phyloP scores from a whole-genome alignment of 2,329 filamentous ascomycete genomes.

The Penicillium sp. region DNA sequence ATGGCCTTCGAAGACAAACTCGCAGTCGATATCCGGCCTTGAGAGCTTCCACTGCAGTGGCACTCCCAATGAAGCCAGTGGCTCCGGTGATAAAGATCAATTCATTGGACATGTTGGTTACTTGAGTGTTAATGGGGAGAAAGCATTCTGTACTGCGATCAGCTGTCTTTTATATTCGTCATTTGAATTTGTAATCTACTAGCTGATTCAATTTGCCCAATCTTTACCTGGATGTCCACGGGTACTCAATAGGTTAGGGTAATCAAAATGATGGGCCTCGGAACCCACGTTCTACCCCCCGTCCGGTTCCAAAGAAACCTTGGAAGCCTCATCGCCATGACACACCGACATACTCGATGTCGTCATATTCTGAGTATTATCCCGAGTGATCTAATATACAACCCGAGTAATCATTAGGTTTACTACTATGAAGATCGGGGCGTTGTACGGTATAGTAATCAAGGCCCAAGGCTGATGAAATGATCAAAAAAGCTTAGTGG shows the following conservation, averaged over 20 bases:
- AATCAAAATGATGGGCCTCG: not conserved
- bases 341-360: not conserved
- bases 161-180: not conserved
- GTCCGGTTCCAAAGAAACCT: too few relatives aligned
- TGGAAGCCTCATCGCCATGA: not conserved
- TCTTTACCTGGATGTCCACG: not conserved
- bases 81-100: conserved; percentile 27
- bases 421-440: not conserved
- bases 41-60: conserved; percentile 17
- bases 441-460: not conserved
- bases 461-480: conserved; percentile 1
- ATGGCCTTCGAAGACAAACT: conserved; percentile 17
- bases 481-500: not conserved
- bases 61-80: conserved; percentile 25
- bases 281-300: not conserved
- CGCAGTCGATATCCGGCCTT: conserved; percentile 21
- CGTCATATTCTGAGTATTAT: not conserved
- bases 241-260: not conserved
- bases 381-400: not conserved
- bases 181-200: not conserved
- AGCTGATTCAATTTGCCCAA: not conserved
- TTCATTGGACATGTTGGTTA: conserved; percentile 13
- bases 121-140: not conserved
- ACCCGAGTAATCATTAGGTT: too few relatives aligned
- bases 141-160: not conserved